Conservation (phyloP, 176 grass and related monocot genomes). For the Oryza officinalis region DNA sequence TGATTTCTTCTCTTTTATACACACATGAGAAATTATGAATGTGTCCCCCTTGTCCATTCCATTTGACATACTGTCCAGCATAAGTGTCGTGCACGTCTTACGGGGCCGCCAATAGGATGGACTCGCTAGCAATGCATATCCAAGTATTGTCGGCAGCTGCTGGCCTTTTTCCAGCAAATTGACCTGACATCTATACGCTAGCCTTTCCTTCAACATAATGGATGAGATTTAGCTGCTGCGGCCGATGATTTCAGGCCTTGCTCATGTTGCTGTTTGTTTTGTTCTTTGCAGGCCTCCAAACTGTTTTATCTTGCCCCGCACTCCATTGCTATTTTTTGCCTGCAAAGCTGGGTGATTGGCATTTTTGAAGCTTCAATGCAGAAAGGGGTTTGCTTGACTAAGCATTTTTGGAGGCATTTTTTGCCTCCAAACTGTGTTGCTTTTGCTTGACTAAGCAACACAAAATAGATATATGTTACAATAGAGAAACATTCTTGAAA, state of each 20-base stretch:
- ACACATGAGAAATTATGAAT: slow-evolving; percentile 6
- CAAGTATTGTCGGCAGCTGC: neutral
- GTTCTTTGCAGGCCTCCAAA: slow-evolving; percentile 4
- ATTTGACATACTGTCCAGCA: slow-evolving; percentile 23
- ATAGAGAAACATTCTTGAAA: neutral
- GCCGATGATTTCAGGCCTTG: neutral
- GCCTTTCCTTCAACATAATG: slow-evolving; percentile 23
- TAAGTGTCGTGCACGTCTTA: slow-evolving; percentile 12
- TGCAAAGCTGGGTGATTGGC: neutral
- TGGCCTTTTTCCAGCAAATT: slow-evolving; percentile 10
- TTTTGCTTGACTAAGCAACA: neutral
- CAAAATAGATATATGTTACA: neutral
- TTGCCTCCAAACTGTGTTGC: too few species aligned
- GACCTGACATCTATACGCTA: neutral
- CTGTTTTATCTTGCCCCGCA: neutral
- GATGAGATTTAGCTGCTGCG: slow-evolving; percentile 3
- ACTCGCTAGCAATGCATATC: neutral
- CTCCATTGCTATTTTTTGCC: neutral
- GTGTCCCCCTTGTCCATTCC: slow-evolving; percentile 13
- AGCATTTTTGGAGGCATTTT: too few species aligned
- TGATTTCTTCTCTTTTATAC: slow-evolving; percentile 26
- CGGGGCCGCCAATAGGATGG: slow-evolving; percentile 7
- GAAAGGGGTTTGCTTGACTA: neutral
- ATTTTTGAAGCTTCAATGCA: slow-evolving; percentile 10
- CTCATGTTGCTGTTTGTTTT: slow-evolving; percentile 1